phyloP scores from a whole-genome alignment of 345 rosid genomes.

The Carallia brachiata region DNA sequence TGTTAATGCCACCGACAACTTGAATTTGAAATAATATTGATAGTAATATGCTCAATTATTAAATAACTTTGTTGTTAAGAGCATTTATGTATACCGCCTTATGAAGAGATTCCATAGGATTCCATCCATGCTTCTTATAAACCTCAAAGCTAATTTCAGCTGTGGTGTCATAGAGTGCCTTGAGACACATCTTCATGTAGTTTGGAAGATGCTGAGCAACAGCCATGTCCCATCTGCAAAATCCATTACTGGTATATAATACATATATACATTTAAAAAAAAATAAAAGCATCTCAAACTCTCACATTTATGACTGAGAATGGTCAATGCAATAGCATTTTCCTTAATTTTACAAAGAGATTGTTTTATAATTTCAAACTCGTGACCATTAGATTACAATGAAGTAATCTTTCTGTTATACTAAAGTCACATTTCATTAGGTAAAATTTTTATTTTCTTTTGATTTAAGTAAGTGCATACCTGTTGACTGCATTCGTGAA shows the following conservation, averaged over 20 bases:
- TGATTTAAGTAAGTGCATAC: conserved; percentile 12
- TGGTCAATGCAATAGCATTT: no score
- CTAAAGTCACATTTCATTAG: no score
- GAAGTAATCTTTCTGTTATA: no score
- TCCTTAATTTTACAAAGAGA: no score
- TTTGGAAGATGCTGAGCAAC: conserved; percentile 31
- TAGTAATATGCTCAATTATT: no score
- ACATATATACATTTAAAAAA: no score
- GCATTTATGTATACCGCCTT: conserved; percentile 33
- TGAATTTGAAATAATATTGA: no score
- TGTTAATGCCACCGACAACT: no score
- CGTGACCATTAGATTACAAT: no score
- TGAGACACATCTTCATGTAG: conserved; percentile 44
- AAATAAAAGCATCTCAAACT: conserved; percentile 31
- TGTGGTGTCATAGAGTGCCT: conserved; percentile 40
- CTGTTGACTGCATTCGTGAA: conserved; percentile 40
- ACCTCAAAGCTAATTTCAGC: conserved; percentile 39
- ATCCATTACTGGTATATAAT: neutral
- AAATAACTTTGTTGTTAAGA: neutral
- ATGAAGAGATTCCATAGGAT: conserved; percentile 37
- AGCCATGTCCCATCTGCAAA: conserved; percentile 42
- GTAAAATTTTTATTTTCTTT: no score
- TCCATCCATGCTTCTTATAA: conserved; percentile 31
- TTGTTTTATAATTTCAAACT: no score
- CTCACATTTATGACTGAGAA: no score